Base-by-base conservation (phyloP, 306 rosid species). In the Parietaria judaica region DNA sequence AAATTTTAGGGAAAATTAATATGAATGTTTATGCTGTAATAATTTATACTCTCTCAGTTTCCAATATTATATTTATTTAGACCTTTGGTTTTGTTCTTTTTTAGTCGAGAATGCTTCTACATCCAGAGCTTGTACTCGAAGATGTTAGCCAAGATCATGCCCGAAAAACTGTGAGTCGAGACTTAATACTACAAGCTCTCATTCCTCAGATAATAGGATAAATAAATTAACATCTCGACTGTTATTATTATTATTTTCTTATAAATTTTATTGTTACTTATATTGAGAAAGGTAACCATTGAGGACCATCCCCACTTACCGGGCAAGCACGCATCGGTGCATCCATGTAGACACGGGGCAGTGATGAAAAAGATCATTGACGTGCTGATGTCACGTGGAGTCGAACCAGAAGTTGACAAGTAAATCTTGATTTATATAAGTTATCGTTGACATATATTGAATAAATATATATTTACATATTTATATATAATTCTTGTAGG, bases 131-230 rank as follows among this genome's bases (percentile, higher is more conserved):
- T 53, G 95, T 81, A 48, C 96, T 92, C 71, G 95, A 92, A 78
- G 96, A 92, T 74, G 96, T 92, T 60, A 88, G 96, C 71, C 99
- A 92, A 77, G 99, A 88, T 73, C 99, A 84, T 78, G 99, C 99
- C 11, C 94, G 79, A 64, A 92, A 86, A 77, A 92, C 96, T 71
- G 96, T 92, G 79, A 82, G 95, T 74, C 60, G 41, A 12, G 58
- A 58, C 48, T 58, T 38, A 17, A 8, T n/a, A 49, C 10, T n/a
- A 11, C 6, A 41, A 41, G 6, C 45, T 41, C 45, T 41, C 45
- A 2, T 23, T 61, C 56, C 5, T 60, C n/a, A 14, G 31, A 0
- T 23, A 23, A 23, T 23, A 41, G 45, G 0, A 41, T 41, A 0
- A 41, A 41, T 41, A 41, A 23, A 31, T 55, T 41, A 41, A 55